Conservation (phyloP, 768 basidiomycete genomes). For the Tulasnella sp. region DNA sequence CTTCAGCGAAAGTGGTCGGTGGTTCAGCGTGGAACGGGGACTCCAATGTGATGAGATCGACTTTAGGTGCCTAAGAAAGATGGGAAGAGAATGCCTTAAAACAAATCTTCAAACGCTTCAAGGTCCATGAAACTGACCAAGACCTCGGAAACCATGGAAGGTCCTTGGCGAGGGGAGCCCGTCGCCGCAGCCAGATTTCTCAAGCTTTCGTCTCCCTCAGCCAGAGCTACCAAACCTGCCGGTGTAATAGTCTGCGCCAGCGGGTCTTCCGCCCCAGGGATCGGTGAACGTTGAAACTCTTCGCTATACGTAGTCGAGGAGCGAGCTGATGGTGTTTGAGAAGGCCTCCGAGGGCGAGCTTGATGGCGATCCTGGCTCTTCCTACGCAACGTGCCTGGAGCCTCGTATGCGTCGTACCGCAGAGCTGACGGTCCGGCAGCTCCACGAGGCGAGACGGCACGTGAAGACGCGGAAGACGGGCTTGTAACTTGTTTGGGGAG, state of each 20-base stretch:
- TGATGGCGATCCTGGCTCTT: neutral
- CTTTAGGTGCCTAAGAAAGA: conserved; percentile 28
- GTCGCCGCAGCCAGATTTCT: neutral
- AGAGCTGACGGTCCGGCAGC: neutral
- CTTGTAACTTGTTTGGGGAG: conserved; percentile 26
- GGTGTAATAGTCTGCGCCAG: conserved; percentile 1
- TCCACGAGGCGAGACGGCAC: neutral
- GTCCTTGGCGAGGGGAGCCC: neutral
- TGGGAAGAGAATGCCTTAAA: neutral
- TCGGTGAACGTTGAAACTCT: neutral
- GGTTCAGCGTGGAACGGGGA: conserved; percentile 56
- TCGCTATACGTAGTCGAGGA: neutral
- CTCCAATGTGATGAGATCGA: conserved; percentile 68
- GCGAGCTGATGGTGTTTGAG: neutral
- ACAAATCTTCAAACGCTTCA: neutral
- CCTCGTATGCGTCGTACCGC: conserved; percentile 16
- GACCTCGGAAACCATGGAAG: neutral
- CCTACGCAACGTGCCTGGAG: neutral
- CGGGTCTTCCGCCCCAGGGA: neutral
- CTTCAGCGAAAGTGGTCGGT: conserved; percentile 18
- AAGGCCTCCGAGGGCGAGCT: neutral
- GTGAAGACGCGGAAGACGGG: neutral
- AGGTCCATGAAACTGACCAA: neutral
- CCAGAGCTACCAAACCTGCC: neutral
- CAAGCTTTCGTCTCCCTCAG: neutral